phyloP scores from a whole-genome alignment of 2,329 filamentous ascomycete species.

The Epichloe scottii region DNA sequence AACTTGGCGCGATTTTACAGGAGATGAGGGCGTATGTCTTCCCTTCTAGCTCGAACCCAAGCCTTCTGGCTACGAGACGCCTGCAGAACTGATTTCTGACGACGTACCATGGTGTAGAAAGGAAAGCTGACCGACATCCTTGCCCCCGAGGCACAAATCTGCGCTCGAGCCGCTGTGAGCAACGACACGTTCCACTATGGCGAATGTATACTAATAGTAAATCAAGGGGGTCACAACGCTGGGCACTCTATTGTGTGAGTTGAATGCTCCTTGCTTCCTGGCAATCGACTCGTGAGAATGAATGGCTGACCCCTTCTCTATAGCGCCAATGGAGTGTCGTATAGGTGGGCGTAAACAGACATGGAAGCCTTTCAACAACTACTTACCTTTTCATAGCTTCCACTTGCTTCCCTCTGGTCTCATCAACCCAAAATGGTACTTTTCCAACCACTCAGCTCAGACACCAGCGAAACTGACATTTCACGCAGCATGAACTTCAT shows the following conservation, averaged over 20 bases:
- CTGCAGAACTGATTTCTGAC: conserved; percentile 8
- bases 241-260: conserved; percentile 13
- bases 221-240: conserved; percentile 20
- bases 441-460: too few relatives aligned
- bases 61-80: conserved; percentile 1
- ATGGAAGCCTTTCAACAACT: conserved; percentile 3
- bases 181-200: conserved; percentile 6
- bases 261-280: background rate
- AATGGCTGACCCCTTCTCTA: background rate
- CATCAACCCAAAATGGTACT: conserved; percentile 47
- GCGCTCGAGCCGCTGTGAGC: conserved; percentile 21
- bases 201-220: background rate
- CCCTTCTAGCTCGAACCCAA: background rate
- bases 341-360: conserved; percentile 17
- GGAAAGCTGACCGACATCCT: conserved; percentile 26
- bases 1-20: conserved; percentile 13
- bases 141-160: conserved; percentile 18
- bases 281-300: conserved; percentile 6
- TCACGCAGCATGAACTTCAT: conserved; percentile 48
- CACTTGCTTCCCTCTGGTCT: conserved; percentile 58
- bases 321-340: conserved; percentile 22
- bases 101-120: conserved; percentile 16
- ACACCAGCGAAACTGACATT: too few relatives aligned
- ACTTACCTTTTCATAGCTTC: conserved; percentile 23
- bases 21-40: conserved; percentile 21